A percentile compares a stretch with the other conserved stretches of the same genome.
phyloP scores from a whole-genome alignment of 352 stramenopile genomes.

The Globisporangium rhizosaccharum region DNA sequence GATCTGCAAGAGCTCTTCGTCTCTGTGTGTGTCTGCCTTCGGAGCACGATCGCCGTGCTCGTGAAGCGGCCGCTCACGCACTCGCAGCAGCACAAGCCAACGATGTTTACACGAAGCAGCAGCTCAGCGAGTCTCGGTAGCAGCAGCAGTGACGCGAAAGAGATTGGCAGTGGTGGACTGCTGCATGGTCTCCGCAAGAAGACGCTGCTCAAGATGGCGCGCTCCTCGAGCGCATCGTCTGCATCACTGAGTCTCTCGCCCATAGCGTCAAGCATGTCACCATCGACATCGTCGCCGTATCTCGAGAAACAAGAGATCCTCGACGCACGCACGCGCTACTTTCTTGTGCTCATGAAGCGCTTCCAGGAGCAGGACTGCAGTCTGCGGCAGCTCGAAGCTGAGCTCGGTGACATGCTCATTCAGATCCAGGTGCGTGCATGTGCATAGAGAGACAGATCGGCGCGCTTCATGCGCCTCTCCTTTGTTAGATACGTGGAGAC shows the following conservation, averaged over 20 bases:
- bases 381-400: slow-evolving; percentile 38
- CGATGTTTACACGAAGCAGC: not conserved
- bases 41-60: no score
- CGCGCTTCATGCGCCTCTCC: no score
- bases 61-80: no score
- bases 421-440: slow-evolving; percentile 38
- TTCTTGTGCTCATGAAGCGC: slow-evolving; percentile 29
- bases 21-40: no score
- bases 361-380: slow-evolving; percentile 49
- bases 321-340: slow-evolving; percentile 9
- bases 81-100: not conserved
- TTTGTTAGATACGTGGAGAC: no score
- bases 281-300: slow-evolving; percentile 16
- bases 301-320: slow-evolving; percentile 22
- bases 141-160: slow-evolving; percentile 2
- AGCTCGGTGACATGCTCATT: slow-evolving; percentile 45
- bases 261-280: slow-evolving; percentile 9
- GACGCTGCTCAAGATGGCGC: slow-evolving; percentile 60
- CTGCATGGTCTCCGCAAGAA: slow-evolving; percentile 59
- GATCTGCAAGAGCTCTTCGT: no score
- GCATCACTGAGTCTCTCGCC: slow-evolving; percentile 5
- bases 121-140: not conserved
- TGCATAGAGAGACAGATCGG: not conserved
- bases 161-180: slow-evolving; percentile 18
- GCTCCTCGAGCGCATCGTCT: slow-evolving; percentile 18